Percentiles rank a stretch among this genome's conserved stretches.
Evolutionary conservation across 2,329 filamentous ascomycete species (phyloP).

Genomic region (Sporothrix brasiliensis): DNA sequence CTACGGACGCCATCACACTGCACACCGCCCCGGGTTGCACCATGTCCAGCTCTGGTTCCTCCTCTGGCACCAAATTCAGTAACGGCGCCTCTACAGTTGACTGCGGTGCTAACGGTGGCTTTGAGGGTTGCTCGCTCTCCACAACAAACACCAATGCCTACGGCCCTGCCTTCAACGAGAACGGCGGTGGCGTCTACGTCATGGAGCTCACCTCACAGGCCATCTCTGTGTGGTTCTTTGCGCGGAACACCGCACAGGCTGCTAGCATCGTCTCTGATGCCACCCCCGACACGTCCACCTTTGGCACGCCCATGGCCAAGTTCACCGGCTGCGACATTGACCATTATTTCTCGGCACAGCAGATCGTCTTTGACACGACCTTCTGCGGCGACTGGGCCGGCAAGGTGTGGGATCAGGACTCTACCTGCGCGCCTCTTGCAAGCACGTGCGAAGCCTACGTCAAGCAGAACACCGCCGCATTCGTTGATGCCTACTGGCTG

Average conservation of each 20-base stretch:
- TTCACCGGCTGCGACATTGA: slow-evolving; percentile 76
- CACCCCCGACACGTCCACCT: slow-evolving; percentile 66
- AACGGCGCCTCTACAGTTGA: slow-evolving; percentile 44
- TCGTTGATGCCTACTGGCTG: slow-evolving; percentile 74
- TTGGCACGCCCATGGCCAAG: slow-evolving; percentile 68
- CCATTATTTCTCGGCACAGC: slow-evolving; percentile 68
- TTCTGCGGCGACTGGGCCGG: slow-evolving; percentile 92
- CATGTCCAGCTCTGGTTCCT: slow-evolving; percentile 54
- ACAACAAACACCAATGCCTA: slow-evolving; percentile 59
- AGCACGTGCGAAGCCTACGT: slow-evolving; percentile 73
- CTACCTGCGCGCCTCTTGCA: slow-evolving; percentile 62
- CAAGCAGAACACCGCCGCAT: slow-evolving; percentile 67
- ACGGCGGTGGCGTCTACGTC: slow-evolving; percentile 70
- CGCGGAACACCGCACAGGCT: slow-evolving; percentile 50
- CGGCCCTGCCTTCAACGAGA: slow-evolving; percentile 71
- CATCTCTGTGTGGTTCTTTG: slow-evolving; percentile 84
- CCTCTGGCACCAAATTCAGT: slow-evolving; percentile 50
- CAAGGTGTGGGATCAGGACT: slow-evolving; percentile 61
- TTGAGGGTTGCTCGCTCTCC: slow-evolving; percentile 62
- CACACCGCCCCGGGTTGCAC: slow-evolving; percentile 66
- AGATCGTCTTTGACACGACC: slow-evolving; percentile 78
- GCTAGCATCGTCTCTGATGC: slow-evolving; percentile 49
- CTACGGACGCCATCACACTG: slow-evolving; percentile 65
- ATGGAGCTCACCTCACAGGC: slow-evolving; percentile 72
- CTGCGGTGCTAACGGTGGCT: slow-evolving; percentile 42